Percentiles rank a stretch among this genome's conserved stretches.
Evolutionary conservation across 768 basidiomycete genomes (phyloP).

Genomic region (Pleurotus platypus): DNA sequence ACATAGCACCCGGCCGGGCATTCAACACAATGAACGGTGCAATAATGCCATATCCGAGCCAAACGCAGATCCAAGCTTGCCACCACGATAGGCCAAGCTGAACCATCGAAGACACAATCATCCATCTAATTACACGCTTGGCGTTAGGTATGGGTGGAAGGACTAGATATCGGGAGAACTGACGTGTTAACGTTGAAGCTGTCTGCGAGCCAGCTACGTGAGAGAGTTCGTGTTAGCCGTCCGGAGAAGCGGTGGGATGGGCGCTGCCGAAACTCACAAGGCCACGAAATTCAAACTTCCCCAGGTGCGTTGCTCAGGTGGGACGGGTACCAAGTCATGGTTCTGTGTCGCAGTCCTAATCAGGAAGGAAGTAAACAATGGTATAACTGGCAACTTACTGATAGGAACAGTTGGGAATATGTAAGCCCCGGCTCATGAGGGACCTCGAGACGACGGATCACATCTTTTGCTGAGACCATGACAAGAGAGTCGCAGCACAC

Average conservation of each 20-base stretch:
- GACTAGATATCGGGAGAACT: constrained; percentile 18
- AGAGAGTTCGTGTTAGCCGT: constrained; percentile 6
- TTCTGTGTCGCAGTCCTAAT: constrained; percentile 37
- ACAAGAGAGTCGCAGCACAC: background rate
- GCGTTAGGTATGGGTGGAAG: background rate
- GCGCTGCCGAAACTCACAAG: constrained; percentile 38
- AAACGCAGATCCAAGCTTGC: constrained; percentile 83
- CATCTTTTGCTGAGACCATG: constrained; percentile 21
- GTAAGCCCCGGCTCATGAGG: constrained; percentile 50
- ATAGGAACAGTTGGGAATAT: constrained; percentile 54
- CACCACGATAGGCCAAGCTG: constrained; percentile 75
- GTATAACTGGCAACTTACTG: constrained; percentile 30
- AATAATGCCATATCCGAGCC: constrained; percentile 56
- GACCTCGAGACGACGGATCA: constrained; percentile 45
- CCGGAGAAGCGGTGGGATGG: no score
- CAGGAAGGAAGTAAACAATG: background rate
- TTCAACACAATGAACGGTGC: constrained; percentile 75
- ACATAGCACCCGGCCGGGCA: constrained; percentile 73
- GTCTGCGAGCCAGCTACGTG: constrained; percentile 71
- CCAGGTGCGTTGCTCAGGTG: constrained; percentile 63
- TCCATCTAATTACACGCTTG: constrained; percentile 46
- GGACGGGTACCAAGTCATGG: constrained; percentile 70
- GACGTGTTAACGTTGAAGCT: constrained; percentile 78
- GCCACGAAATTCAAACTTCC: constrained; percentile 60
- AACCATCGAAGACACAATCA: constrained; percentile 76